These are phyloP conservation scores for Talaromyces thailandensis DNA, from an alignment of 495 filamentous ascomycete genomes.

Conservation along the genomic window DNA sequence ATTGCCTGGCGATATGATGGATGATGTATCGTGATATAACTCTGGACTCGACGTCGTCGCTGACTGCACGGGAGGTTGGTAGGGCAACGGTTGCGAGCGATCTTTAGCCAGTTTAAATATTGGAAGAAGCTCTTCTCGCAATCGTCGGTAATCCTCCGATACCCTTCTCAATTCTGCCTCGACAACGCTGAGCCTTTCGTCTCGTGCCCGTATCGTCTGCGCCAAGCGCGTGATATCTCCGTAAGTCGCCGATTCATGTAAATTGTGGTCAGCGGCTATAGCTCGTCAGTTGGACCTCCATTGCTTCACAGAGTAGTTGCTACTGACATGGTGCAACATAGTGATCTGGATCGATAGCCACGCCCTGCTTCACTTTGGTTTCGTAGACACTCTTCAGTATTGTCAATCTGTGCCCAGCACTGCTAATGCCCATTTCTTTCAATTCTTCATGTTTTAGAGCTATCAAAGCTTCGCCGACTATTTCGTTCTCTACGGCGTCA, in stretches of 20 bases:
- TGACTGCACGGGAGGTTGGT: constrained; percentile 15
- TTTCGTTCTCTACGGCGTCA: constrained; percentile 65
- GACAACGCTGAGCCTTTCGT: constrained; percentile 72
- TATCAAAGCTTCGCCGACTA: constrained; percentile 85
- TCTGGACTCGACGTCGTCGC: constrained; percentile 15
- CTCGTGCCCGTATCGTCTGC: constrained; percentile 73
- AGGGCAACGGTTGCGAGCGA: constrained; percentile 75
- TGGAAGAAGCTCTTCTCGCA: constrained; percentile 86
- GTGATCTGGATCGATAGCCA: constrained; percentile 84
- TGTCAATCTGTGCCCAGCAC: constrained; percentile 88
- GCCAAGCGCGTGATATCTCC: constrained; percentile 87
- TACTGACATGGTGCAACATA: constrained; percentile 87
- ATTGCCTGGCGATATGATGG: background rate
- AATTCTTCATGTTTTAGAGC: constrained; percentile 86
- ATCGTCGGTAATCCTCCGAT: constrained; percentile 71
- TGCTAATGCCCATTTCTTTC: constrained; percentile 86
- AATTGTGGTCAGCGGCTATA: constrained; percentile 79
- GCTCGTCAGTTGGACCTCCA: constrained; percentile 10
- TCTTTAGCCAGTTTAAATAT: constrained; percentile 86
- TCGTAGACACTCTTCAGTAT: constrained; percentile 94
- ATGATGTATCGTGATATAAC: constrained; percentile 28
- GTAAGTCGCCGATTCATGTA: constrained; percentile 77
- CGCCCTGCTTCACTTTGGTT: constrained; percentile 82
- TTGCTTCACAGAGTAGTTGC: background rate
- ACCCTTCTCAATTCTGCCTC: constrained; percentile 75